These are phyloP conservation scores for Tolypocladium inflatum DNA, from an alignment of 2,329 filamentous ascomycete genomes.

Conservation along the genomic window DNA sequence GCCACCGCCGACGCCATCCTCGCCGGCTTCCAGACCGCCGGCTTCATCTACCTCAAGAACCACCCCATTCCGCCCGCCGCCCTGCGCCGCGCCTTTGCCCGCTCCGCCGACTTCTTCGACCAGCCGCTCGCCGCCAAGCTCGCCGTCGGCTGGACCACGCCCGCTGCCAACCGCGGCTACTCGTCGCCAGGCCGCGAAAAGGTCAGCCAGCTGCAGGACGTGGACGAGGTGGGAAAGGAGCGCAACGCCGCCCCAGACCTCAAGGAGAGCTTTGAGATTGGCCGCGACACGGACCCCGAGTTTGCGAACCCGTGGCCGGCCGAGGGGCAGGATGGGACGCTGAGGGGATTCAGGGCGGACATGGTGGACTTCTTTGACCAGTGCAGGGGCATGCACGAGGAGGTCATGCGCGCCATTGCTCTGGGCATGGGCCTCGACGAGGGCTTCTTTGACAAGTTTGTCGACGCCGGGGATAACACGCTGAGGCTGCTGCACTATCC, in stretches of 20 bases:
- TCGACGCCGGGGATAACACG: constrained; percentile 60
- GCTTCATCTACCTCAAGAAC: constrained; percentile 83
- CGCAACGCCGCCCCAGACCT: constrained; percentile 52
- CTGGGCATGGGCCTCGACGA: constrained; percentile 67
- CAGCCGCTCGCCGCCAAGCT: constrained; percentile 55
- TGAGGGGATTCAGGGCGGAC: constrained; percentile 52
- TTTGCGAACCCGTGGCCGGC: constrained; percentile 70
- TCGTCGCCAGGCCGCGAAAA: constrained; percentile 63
- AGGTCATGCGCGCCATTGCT: constrained; percentile 78
- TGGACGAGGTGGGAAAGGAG: constrained; percentile 45
- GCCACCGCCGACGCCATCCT: constrained; percentile 64
- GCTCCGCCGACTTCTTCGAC: constrained; percentile 62
- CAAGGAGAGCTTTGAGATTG: constrained; percentile 58
- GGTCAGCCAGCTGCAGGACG: constrained; percentile 47
- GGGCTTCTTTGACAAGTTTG: constrained; percentile 66
- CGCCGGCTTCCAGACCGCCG: constrained; percentile 71
- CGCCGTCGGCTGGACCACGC: constrained; percentile 59
- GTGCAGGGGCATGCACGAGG: constrained; percentile 64
- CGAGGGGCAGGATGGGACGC: constrained; percentile 22
- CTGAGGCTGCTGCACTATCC: constrained; percentile 73
- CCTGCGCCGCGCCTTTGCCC: constrained; percentile 52
- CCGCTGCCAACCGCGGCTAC: constrained; percentile 67
- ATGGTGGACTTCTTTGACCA: constrained; percentile 69
- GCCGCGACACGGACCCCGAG: constrained; percentile 46
- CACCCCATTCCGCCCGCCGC: constrained; percentile 57